phyloP scores from a whole-genome alignment of 345 rosid species.

The Crucihimalaya himalaica region DNA sequence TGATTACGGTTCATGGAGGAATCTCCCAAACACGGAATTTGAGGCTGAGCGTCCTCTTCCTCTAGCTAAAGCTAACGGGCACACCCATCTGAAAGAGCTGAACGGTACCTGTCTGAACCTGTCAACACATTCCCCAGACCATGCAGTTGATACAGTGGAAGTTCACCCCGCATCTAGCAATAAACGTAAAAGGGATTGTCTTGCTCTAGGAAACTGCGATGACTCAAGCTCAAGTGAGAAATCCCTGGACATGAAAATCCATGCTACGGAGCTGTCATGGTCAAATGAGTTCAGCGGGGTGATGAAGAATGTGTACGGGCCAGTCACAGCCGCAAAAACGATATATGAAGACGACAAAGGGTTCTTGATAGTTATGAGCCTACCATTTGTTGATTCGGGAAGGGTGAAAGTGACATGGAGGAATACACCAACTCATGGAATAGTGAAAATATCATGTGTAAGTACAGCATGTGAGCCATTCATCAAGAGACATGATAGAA shows the following conservation, averaged over 20 bases:
- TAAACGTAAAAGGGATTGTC: slow-evolving; percentile 62
- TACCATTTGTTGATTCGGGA: slow-evolving; percentile 80
- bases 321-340: slow-evolving; percentile 84
- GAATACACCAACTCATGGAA: slow-evolving; percentile 69
- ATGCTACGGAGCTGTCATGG: slow-evolving; percentile 58
- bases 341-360: slow-evolving; percentile 80
- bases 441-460: slow-evolving; percentile 76
- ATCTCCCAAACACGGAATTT: slow-evolving; percentile 57
- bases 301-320: slow-evolving; percentile 72
- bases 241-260: slow-evolving; percentile 53
- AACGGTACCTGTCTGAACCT: slow-evolving; percentile 59
- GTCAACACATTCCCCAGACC: slow-evolving; percentile 63
- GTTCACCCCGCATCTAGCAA: slow-evolving; percentile 43
- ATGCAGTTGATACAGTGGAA: slow-evolving; percentile 44
- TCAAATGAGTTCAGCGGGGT: slow-evolving; percentile 62
- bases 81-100: slow-evolving; percentile 49
- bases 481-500: slow-evolving; percentile 73
- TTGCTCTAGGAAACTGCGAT: slow-evolving; percentile 47
- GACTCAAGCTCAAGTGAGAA: slow-evolving; percentile 55
- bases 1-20: slow-evolving; percentile 71
- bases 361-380: slow-evolving; percentile 66
- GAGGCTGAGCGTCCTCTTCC: slow-evolving; percentile 58
- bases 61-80: slow-evolving; percentile 43
- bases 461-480: slow-evolving; percentile 79
- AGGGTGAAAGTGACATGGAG: slow-evolving; percentile 91